Percentiles rank a stretch among this genome's conserved stretches.
Conservation (phyloP, 352 stramenopile species). For the Phytophthora colocasiae region DNA sequence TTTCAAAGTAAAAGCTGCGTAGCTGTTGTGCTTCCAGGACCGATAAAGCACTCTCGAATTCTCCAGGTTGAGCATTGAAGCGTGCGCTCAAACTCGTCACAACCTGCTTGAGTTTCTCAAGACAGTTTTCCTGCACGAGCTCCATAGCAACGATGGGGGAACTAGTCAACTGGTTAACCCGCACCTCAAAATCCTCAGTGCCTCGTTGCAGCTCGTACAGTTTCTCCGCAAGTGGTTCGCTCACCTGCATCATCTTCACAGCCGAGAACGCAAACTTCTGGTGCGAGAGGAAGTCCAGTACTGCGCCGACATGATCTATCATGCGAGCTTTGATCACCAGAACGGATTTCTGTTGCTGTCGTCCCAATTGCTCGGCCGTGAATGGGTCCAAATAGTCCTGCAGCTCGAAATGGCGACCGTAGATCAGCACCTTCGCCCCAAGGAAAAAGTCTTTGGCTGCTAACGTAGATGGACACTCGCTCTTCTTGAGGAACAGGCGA, state of each 20-base stretch:
- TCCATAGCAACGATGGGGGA: slow-evolving; percentile 73
- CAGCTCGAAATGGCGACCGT: slow-evolving; percentile 85
- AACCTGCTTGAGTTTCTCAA: slow-evolving; percentile 70
- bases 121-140: slow-evolving; percentile 75
- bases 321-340: slow-evolving; percentile 68
- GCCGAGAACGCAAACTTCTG: slow-evolving; percentile 79
- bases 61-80: slow-evolving; percentile 48
- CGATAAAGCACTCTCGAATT: slow-evolving; percentile 60
- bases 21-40: slow-evolving; percentile 66
- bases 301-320: slow-evolving; percentile 53
- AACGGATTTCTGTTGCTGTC: slow-evolving; percentile 75
- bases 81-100: slow-evolving; percentile 48
- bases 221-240: slow-evolving; percentile 56
- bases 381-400: slow-evolving; percentile 85
- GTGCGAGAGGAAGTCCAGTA: slow-evolving; percentile 66
- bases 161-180: slow-evolving; percentile 48
- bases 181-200: slow-evolving; percentile 35
- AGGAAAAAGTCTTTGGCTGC: slow-evolving; percentile 83
- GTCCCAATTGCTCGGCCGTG: slow-evolving; percentile 72
- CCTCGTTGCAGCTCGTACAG: slow-evolving; percentile 56
- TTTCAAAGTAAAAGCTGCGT: slow-evolving; percentile 72
- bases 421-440: slow-evolving; percentile 82
- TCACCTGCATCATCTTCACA: slow-evolving; percentile 81
- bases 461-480: slow-evolving; percentile 75
- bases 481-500: slow-evolving; percentile 93